These are phyloP conservation scores for Aspergillus aculeatus DNA, from an alignment of 2,329 filamentous ascomycete genomes.

Conservation along the genomic window DNA sequence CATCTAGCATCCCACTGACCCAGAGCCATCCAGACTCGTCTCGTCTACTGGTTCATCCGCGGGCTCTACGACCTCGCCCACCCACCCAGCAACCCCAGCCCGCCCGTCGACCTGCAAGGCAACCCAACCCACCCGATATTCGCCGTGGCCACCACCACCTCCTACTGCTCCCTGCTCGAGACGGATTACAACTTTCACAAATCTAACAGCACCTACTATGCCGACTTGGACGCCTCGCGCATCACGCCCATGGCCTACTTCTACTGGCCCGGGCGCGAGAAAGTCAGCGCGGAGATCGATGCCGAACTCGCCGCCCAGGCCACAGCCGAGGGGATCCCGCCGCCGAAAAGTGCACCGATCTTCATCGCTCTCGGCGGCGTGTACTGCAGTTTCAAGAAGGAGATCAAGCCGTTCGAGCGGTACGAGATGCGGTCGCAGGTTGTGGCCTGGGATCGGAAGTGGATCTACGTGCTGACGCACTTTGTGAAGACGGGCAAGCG, in stretches of 20 bases:
- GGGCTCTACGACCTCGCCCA: too few species aligned
- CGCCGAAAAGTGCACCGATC: too few species aligned
- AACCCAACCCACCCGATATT: constrained; percentile 63
- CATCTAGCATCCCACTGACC: too few species aligned
- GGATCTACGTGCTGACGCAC: constrained; percentile 67
- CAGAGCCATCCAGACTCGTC: too few species aligned
- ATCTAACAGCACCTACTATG: constrained; percentile 80
- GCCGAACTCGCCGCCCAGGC: constrained; percentile 46
- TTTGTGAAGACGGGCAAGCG: too few species aligned
- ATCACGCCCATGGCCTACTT: constrained; percentile 75
- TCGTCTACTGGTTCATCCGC: too few species aligned
- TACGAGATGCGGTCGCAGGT: constrained; percentile 75
- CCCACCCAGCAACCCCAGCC: too few species aligned
- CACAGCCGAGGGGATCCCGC: constrained; percentile 40
- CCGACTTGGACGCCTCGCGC: constrained; percentile 79
- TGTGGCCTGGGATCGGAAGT: constrained; percentile 76
- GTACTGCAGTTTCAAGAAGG: constrained; percentile 69
- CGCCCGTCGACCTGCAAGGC: neutral
- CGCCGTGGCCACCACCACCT: constrained; percentile 65
- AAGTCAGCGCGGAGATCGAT: constrained; percentile 54
- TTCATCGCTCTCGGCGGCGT: constrained; percentile 65
- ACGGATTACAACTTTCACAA: constrained; percentile 87
- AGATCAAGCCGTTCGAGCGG: constrained; percentile 66
- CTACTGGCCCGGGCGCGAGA: constrained; percentile 57
- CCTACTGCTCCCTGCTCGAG: constrained; percentile 69